phyloP scores from a whole-genome alignment of 1,284 basidiomycete genomes.

The Neolentinus lepideus region DNA sequence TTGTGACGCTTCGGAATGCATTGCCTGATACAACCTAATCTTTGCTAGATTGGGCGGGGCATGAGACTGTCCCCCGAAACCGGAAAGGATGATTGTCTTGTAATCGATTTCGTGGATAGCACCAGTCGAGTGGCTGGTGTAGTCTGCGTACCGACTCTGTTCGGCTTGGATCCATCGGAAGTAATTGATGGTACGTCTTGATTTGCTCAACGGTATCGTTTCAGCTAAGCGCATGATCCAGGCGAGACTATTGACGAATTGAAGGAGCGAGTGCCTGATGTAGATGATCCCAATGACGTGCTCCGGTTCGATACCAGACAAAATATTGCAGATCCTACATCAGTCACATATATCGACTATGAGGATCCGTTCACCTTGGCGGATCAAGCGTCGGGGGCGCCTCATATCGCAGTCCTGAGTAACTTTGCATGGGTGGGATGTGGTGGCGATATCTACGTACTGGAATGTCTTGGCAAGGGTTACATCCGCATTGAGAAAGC shows the following conservation, averaged over 20 bases:
- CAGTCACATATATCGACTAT: constrained; percentile 76
- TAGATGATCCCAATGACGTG: constrained; percentile 10
- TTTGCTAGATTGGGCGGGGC: constrained; percentile 79
- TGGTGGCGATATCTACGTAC: constrained; percentile 66
- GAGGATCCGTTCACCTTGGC: constrained; percentile 71
- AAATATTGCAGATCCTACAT: constrained; percentile 48
- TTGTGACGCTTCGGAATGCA: constrained; percentile 3
- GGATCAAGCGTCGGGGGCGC: constrained; percentile 42
- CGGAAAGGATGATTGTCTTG: constrained; percentile 79
- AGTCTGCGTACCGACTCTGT: constrained; percentile 78
- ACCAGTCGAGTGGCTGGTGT: constrained; percentile 65
- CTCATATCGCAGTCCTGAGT: constrained; percentile 45
- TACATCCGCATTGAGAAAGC: constrained; percentile 62
- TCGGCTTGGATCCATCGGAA: constrained; percentile 77
- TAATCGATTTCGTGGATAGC: constrained; percentile 91
- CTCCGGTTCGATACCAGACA: constrained; percentile 14
- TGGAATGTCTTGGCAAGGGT: constrained; percentile 76
- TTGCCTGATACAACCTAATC: background rate
- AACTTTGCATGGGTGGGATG: constrained; percentile 77
- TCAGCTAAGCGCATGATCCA: constrained; percentile 17
- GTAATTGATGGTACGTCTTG: constrained; percentile 50
- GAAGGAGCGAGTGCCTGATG: constrained; percentile 30
- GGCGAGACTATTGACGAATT: constrained; percentile 45
- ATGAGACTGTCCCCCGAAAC: constrained; percentile 81
- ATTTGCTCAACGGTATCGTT: constrained; percentile 2